Conservation (phyloP, 306 rosid species). For the Dalbergia cultrata region DNA sequence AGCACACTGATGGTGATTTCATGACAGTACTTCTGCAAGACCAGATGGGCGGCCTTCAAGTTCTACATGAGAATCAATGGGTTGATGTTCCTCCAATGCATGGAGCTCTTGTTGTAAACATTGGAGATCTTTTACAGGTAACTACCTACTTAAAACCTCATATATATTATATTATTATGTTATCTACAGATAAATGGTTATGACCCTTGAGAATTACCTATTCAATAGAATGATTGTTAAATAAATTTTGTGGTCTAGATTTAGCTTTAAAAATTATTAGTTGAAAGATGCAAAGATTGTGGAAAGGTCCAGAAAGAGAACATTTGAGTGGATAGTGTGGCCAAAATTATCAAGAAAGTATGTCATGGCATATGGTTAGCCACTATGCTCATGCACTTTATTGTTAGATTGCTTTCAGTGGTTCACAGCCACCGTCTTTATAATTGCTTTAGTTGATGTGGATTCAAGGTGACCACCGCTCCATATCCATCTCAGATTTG, state of each 20-base stretch:
- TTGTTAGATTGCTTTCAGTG: no score
- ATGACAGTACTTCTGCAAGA: conserved; percentile 61
- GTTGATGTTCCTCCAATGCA: conserved; percentile 37
- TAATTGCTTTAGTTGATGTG: no score
- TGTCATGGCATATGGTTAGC: neutral
- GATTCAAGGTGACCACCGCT: no score
- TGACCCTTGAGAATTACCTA: no score
- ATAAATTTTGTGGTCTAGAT: neutral
- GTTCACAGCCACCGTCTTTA: no score
- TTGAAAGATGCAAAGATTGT: neutral
- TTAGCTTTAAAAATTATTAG: neutral
- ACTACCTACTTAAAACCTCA: neutral
- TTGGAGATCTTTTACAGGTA: conserved; percentile 50
- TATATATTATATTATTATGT: no score
- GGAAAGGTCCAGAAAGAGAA: no score
- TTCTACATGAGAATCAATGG: conserved; percentile 46
- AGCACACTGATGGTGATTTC: conserved; percentile 49
- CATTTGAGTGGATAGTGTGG: neutral
- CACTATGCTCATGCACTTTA: neutral
- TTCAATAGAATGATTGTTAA: neutral
- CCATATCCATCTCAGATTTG: no score
- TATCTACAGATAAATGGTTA: neutral
- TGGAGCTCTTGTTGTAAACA: conserved; percentile 50
- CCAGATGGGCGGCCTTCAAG: conserved; percentile 65
- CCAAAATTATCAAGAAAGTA: neutral